Conservation (phyloP, 192 early-diverging fungal species). For the Coemansia sp. region DNA sequence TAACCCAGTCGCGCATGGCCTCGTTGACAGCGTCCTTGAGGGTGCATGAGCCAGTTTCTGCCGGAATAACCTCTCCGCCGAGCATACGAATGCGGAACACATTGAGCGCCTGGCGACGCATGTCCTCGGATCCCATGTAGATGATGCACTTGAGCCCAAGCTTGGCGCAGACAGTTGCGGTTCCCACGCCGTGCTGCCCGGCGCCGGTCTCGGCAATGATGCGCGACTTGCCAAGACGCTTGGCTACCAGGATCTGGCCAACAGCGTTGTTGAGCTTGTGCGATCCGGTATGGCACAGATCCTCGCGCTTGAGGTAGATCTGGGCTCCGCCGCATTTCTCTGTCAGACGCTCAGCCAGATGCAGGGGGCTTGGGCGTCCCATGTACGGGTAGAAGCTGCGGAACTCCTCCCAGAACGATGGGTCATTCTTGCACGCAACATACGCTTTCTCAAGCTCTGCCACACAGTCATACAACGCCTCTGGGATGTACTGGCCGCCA, state of each 20-base stretch:
- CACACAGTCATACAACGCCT: constrained; percentile 96
- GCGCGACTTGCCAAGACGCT: constrained; percentile 91
- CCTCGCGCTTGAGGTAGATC: constrained; percentile 99
- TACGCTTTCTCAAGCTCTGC: constrained; percentile 87
- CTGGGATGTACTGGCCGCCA: constrained; percentile 97
- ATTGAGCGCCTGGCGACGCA: constrained; percentile 88
- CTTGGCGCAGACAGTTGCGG: constrained; percentile 92
- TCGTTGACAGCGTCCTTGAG: constrained; percentile 99
- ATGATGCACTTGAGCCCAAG: constrained; percentile 95
- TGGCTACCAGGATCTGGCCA: constrained; percentile 91
- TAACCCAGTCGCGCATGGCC: constrained; percentile 98
- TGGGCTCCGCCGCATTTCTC: constrained; percentile 73
- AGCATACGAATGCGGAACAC: constrained; percentile 95
- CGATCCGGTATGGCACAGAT: constrained; percentile 97
- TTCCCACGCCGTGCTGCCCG: constrained; percentile 97
- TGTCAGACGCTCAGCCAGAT: constrained; percentile 86
- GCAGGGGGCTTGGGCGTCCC: constrained; percentile 85
- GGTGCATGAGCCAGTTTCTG: constrained; percentile 72
- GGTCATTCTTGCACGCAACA: constrained; percentile 76
- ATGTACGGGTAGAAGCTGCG: constrained; percentile 88
- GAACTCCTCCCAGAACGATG: constrained; percentile 91
- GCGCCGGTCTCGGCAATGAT: constrained; percentile 98
- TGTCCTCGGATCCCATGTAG: constrained; percentile 98
- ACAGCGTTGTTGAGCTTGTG: constrained; percentile 99
- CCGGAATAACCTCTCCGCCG: constrained; percentile 90